Evolutionary conservation across 2,329 filamentous ascomycete genomes (phyloP).

Genomic region (Neofusicoccum sp.): DNA sequence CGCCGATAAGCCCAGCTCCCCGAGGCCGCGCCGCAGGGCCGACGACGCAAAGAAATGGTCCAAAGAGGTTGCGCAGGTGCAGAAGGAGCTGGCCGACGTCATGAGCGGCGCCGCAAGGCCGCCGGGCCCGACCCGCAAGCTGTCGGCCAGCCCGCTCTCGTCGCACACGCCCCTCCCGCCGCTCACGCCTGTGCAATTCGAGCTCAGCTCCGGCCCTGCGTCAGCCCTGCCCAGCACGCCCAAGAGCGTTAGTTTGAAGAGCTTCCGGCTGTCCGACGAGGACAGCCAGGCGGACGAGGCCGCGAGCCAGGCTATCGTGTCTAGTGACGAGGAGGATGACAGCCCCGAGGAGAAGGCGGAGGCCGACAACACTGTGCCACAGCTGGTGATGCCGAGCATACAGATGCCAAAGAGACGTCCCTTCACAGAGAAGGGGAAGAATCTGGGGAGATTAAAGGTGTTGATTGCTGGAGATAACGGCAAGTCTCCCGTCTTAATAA

Average conservation of each 20-base stretch:
- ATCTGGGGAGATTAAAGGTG: slow-evolving; percentile 85
- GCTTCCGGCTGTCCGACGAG: slow-evolving; percentile 61
- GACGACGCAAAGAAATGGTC: slow-evolving; percentile 9
- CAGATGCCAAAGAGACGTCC: slow-evolving; percentile 85
- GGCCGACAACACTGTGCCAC: slow-evolving; percentile 58
- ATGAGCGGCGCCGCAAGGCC: neutral
- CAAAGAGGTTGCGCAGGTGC: slow-evolving; percentile 23
- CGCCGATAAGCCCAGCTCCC: neutral
- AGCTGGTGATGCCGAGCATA: slow-evolving; percentile 98
- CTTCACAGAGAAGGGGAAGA: slow-evolving; percentile 85
- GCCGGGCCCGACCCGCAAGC: slow-evolving; percentile 4
- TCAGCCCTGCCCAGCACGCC: slow-evolving; percentile 61
- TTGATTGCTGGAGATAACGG: slow-evolving; percentile 79
- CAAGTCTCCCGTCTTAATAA: slow-evolving; percentile 38
- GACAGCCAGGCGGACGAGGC: slow-evolving; percentile 58
- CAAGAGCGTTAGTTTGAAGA: slow-evolving; percentile 61
- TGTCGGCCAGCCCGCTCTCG: slow-evolving; percentile 4
- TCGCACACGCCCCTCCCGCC: slow-evolving; percentile 26
- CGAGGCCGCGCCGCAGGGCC: neutral
- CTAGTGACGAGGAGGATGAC: slow-evolving; percentile 59
- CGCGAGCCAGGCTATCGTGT: slow-evolving; percentile 58
- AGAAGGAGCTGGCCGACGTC: slow-evolving; percentile 12
- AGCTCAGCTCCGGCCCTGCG: slow-evolving; percentile 48
- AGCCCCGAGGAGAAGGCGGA: slow-evolving; percentile 35
- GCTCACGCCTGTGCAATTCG: slow-evolving; percentile 31